Evolutionary conservation across 2,329 filamentous ascomycete species (phyloP).

Genomic region (Fusarium sororula): DNA sequence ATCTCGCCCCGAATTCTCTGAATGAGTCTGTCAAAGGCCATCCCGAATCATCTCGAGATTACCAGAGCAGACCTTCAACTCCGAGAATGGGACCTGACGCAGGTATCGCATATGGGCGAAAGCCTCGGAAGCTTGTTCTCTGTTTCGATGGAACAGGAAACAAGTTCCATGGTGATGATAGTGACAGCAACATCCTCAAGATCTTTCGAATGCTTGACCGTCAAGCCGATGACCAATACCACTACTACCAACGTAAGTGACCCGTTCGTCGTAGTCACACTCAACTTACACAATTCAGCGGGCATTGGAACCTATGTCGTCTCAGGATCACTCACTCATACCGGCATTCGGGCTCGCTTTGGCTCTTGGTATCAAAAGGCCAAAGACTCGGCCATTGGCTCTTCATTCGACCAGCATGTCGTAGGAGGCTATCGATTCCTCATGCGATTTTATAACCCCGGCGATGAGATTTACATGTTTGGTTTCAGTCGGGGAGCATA

Average conservation of each 20-base stretch:
- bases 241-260: slow-evolving; percentile 69
- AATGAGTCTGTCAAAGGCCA: slow-evolving; percentile 21
- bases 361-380: slow-evolving; percentile 76
- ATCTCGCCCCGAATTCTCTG: slow-evolving; percentile 35
- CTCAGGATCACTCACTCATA: slow-evolving; percentile 67
- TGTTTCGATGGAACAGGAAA: slow-evolving; percentile 73
- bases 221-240: slow-evolving; percentile 67
- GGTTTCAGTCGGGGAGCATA: slow-evolving; percentile 79
- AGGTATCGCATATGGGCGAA: slow-evolving; percentile 23
- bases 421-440: slow-evolving; percentile 84
- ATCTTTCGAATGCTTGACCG: slow-evolving; percentile 76
- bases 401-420: slow-evolving; percentile 83
- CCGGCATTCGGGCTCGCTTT: slow-evolving; percentile 63
- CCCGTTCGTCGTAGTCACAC: too few species aligned
- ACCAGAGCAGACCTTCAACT: slow-evolving; percentile 35
- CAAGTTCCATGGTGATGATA: slow-evolving; percentile 70
- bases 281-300: slow-evolving; percentile 48
- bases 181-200: slow-evolving; percentile 73
- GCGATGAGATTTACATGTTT: slow-evolving; percentile 75
- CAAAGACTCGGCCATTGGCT: slow-evolving; percentile 82
- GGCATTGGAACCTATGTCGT: slow-evolving; percentile 80
- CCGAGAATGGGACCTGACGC: slow-evolving; percentile 32
- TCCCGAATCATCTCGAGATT: slow-evolving; percentile 25
- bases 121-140: slow-evolving; percentile 61
- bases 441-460: slow-evolving; percentile 75